These are phyloP conservation scores for Talaromyces sp. DNA, from an alignment of 2,329 filamentous ascomycete genomes.

Conservation along the genomic window DNA sequence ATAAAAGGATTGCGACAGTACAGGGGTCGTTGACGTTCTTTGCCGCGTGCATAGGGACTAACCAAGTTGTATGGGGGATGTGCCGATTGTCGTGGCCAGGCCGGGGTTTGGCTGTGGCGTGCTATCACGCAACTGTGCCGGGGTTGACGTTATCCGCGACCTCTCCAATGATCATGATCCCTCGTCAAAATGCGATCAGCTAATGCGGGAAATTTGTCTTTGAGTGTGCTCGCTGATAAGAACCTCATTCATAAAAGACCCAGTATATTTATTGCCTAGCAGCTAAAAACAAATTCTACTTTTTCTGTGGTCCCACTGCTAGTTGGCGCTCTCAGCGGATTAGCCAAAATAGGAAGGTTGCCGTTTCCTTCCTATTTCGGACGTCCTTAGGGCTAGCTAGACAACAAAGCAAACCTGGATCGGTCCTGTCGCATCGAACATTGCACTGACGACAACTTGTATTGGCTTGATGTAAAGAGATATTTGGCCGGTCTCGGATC, in stretches of 20 bases:
- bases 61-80: neutral
- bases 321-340: neutral
- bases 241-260: neutral
- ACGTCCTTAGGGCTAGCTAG: neutral
- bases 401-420: neutral
- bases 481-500: neutral
- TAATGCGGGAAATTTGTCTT: neutral
- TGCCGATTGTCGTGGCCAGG: neutral
- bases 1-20: slow-evolving; percentile 16
- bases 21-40: slow-evolving; percentile 22
- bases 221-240: neutral
- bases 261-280: too few species aligned
- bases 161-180: slow-evolving; percentile 4
- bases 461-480: neutral
- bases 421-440: neutral
- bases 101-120: slow-evolving; percentile 5
- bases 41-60: neutral
- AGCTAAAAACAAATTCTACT: neutral
- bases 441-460: neutral
- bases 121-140: slow-evolving; percentile 26
- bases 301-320: neutral
- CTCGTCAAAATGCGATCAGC: neutral
- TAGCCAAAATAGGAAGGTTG: neutral
- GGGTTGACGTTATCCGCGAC: slow-evolving; percentile 23
- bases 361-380: slow-evolving; percentile 4